phyloP scores from a whole-genome alignment of 331 rosid species.

The Quercus tomentella region DNA sequence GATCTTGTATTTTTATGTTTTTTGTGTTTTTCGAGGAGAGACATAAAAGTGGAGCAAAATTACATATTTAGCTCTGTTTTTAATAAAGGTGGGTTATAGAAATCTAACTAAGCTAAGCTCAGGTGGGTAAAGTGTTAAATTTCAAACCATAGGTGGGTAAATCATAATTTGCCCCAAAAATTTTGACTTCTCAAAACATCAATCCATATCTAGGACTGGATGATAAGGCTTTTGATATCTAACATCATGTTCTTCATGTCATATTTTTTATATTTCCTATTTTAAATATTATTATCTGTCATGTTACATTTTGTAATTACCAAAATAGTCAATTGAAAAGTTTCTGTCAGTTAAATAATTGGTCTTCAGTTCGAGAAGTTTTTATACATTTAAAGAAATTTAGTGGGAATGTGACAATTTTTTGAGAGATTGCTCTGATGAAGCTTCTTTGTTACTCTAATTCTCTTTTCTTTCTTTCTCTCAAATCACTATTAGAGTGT shows the following conservation, averaged over 20 bases:
- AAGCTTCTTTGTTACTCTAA: background rate
- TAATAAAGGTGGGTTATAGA: too few species aligned
- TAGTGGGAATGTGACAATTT: background rate
- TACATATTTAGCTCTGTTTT: too few species aligned
- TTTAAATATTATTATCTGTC: background rate
- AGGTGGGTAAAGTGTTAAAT: too few species aligned
- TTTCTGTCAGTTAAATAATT: background rate
- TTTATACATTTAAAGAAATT: background rate
- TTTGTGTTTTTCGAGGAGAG: too few species aligned
- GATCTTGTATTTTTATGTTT: too few species aligned
- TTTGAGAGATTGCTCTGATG: background rate
- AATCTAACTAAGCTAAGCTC: too few species aligned
- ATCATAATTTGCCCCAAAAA: background rate
- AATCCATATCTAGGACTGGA: slow-evolving; percentile 14
- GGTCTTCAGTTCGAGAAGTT: background rate
- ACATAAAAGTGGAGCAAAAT: too few species aligned
- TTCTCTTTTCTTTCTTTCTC: background rate
- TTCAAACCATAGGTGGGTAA: too few species aligned
- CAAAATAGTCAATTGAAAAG: background rate
- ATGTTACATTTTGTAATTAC: background rate
- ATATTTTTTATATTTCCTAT: background rate
- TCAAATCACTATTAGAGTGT: background rate
- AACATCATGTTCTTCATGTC: background rate
- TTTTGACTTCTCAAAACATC: background rate
- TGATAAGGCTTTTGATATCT: background rate